Evolutionary conservation across 768 basidiomycete genomes (phyloP).

Genomic region (Dacryopinax primogenitus): DNA sequence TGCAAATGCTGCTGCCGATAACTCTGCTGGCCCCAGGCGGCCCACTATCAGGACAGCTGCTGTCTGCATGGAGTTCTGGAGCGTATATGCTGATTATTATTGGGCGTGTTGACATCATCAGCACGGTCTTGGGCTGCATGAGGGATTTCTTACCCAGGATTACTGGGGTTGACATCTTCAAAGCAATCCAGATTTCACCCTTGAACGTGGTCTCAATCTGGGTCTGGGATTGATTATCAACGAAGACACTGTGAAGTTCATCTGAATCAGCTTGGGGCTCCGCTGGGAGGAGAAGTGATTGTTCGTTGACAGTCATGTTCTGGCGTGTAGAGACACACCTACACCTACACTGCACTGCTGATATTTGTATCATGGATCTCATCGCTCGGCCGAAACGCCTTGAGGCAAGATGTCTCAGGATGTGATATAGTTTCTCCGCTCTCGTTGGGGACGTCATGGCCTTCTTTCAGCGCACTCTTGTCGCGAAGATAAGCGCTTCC

Average conservation of each 20-base stretch:
- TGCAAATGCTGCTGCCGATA: conserved; percentile 59
- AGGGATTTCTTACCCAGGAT: conserved; percentile 7
- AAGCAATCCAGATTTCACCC: neutral
- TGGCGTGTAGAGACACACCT: neutral
- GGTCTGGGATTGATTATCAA: neutral
- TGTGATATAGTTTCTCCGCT: neutral
- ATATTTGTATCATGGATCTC: neutral
- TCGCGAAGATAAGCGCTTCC: neutral
- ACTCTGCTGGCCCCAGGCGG: conserved; percentile 52
- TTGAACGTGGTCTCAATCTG: neutral
- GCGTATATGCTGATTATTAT: conserved; percentile 32
- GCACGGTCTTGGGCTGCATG: neutral
- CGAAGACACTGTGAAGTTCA: neutral
- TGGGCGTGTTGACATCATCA: neutral
- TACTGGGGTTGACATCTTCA: neutral
- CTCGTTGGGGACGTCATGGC: neutral
- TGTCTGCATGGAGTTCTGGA: conserved; percentile 66
- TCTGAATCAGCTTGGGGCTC: neutral
- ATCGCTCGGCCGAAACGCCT: neutral
- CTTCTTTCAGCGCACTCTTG: neutral
- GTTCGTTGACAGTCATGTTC: neutral
- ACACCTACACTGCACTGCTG: neutral
- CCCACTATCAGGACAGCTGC: conserved; percentile 50
- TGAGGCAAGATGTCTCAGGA: neutral
- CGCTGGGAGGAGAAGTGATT: neutral